These are phyloP conservation scores for Margaritispora aquatica DNA, from an alignment of 495 filamentous ascomycete species.

Conservation along the genomic window DNA sequence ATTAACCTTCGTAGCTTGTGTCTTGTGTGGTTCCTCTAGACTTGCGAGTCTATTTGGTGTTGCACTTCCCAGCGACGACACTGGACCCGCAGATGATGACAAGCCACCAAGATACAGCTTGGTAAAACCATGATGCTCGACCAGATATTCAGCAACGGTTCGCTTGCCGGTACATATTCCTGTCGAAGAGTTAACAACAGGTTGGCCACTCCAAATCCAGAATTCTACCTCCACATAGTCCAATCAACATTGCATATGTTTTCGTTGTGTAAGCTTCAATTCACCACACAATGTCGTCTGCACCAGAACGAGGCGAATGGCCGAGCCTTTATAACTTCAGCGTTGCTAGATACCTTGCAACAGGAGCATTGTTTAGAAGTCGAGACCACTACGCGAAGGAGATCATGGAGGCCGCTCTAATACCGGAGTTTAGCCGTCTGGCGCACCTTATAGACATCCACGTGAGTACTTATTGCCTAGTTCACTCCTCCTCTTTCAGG, in stretches of 20 bases:
- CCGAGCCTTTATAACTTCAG: not conserved
- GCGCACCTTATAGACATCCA: not conserved
- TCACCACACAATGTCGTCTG: not conserved
- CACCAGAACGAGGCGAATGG: not conserved
- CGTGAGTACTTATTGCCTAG: slow-evolving; percentile 2
- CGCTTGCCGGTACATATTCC: slow-evolving; percentile 88
- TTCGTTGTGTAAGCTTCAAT: not conserved
- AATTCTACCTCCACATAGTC: slow-evolving; percentile 72
- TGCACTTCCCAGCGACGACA: slow-evolving; percentile 13
- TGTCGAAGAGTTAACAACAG: too few species aligned
- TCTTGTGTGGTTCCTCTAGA: slow-evolving; percentile 27
- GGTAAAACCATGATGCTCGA: slow-evolving; percentile 69
- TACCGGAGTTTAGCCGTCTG: not conserved
- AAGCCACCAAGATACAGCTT: slow-evolving; percentile 37
- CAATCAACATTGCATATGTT: slow-evolving; percentile 69
- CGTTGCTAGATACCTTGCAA: not conserved
- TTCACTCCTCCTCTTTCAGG: not conserved
- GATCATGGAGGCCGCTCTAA: not conserved
- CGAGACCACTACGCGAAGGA: not conserved
- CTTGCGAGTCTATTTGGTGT: too few species aligned
- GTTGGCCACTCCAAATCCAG: too few species aligned
- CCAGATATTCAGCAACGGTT: slow-evolving; percentile 72
- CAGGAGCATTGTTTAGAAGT: not conserved
- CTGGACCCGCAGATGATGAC: slow-evolving; percentile 7
- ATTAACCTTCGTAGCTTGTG: slow-evolving; percentile 28